Base-by-base conservation (phyloP, 2,329 filamentous ascomycete species). In the Sporothrix brunneoviolacea region DNA sequence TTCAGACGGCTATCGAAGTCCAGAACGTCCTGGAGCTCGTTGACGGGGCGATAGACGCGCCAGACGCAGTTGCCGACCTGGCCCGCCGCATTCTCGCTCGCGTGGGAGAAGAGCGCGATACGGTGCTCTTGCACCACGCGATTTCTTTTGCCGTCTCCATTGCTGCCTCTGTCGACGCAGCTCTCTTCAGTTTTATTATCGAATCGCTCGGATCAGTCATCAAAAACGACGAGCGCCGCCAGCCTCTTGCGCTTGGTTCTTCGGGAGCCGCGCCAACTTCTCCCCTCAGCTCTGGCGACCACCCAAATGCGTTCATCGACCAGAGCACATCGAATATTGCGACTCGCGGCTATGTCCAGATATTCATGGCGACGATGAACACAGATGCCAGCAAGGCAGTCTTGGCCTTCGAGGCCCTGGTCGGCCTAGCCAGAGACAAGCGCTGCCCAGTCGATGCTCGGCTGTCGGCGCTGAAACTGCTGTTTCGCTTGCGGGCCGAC, bases 401-500 rank as follows among this genome's bases (percentile, higher is more conserved):
- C 19, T 74, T 73, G 42, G 68, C 84, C 0, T 90, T 82, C 58
- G 73, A 80, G 43, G 71, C 78, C 8, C 67, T 91, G 5, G 68
- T 91, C 37, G 72, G 74, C 47, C 81, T 90, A 57, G 81, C 77
- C 6, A 76, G 75, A 56, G 77, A 77, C 15, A 73, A 72, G 24
- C 70, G 74, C 28, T 80, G 77, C 54, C 84, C 86, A 53, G 71
- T 76, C 7, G 83, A 88, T 65, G 83, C 86, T 46, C 83, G 87
- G 7, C 70, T 93, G 22, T 83, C 82, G 12, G 83, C 84, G 3
- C 80, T 91, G 73, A 89, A 88, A 60, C 68, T 91, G 38, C 71
- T 96, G 2, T 91, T 94, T 63, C 82, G 91, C 38, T 70, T 96
- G 27, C 80, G 91, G 52, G 88, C 89, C 19, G 89, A 95, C 65